A percentile compares a stretch with the other conserved stretches of the same genome.
Conservation (phyloP, 805 yeast species). For the Candida hungchunana region DNA sequence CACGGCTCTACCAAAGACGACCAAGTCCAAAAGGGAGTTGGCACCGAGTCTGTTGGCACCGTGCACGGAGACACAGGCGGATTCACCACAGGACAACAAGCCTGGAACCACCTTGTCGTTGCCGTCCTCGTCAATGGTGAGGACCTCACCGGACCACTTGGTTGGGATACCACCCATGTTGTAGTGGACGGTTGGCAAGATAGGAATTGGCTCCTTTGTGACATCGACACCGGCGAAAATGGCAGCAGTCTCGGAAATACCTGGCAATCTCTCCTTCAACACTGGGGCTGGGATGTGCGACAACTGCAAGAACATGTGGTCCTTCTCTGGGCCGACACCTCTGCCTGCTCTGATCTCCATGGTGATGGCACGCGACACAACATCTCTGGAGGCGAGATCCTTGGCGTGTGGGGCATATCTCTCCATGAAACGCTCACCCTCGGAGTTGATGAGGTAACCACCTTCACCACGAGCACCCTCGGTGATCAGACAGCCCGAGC, state of each 20-base stretch:
- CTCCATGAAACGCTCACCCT: slow-evolving; percentile 99
- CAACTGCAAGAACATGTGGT: slow-evolving; percentile 92
- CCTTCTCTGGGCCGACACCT: slow-evolving; percentile 96
- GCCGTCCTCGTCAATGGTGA: slow-evolving; percentile 78
- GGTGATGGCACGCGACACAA: slow-evolving; percentile 96
- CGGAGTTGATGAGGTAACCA: slow-evolving; percentile 92
- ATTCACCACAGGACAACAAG: slow-evolving; percentile 95
- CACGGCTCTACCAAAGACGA: slow-evolving; percentile 98
- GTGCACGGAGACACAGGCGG: slow-evolving; percentile 98
- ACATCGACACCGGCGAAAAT: slow-evolving; percentile 99
- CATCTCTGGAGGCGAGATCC: slow-evolving; percentile 98
- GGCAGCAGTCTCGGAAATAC: slow-evolving; percentile 97
- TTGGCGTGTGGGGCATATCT: slow-evolving; percentile 98
- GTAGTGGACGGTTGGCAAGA: slow-evolving; percentile 96
- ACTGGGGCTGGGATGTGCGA: slow-evolving; percentile 91
- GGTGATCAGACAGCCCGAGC: slow-evolving; percentile 97
- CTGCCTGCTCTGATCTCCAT: slow-evolving; percentile 98
- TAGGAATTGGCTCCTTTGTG: slow-evolving; percentile 98
- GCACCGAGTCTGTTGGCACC: slow-evolving; percentile 99
- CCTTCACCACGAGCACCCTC: slow-evolving; percentile 99
- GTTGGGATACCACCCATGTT: slow-evolving; percentile 99
- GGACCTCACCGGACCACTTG: slow-evolving; percentile 92
- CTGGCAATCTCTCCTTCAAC: slow-evolving; percentile 93
- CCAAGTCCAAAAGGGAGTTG: slow-evolving; percentile 92
- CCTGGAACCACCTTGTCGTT: slow-evolving; percentile 92